A percentile compares a stretch with the other conserved stretches of the same genome.
These are phyloP conservation scores for Lipomyces kockii DNA, from an alignment of 805 yeast species.

Conservation along the genomic window DNA sequence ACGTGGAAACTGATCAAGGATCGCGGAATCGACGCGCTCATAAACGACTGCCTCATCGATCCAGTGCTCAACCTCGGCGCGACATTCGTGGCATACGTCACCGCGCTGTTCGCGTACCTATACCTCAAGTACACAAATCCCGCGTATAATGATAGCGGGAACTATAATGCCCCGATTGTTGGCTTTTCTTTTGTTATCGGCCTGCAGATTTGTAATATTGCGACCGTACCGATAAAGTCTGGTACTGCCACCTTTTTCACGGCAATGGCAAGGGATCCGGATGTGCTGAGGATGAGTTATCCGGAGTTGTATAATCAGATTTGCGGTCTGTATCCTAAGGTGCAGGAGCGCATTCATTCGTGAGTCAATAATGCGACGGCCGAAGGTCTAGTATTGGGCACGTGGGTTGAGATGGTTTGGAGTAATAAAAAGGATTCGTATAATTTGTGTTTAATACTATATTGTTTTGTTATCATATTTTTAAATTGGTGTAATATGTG, in stretches of 20 bases:
- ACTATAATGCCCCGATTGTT: slow-evolving; percentile 70
- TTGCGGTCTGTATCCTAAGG: slow-evolving; percentile 70
- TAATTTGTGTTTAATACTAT: not conserved
- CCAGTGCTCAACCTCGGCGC: slow-evolving; percentile 80
- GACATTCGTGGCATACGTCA: slow-evolving; percentile 69
- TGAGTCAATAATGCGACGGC: not conserved
- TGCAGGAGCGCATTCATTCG: slow-evolving; percentile 55
- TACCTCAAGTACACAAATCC: slow-evolving; percentile 73
- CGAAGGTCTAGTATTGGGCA: too few species aligned
- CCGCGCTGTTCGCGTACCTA: slow-evolving; percentile 64
- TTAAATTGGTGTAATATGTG: not conserved
- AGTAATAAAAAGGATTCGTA: not conserved
- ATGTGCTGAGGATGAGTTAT: slow-evolving; percentile 72
- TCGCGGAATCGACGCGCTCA: slow-evolving; percentile 82
- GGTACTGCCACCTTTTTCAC: slow-evolving; percentile 86
- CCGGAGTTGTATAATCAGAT: slow-evolving; percentile 70
- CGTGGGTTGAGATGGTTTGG: not conserved
- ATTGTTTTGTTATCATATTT: too few species aligned
- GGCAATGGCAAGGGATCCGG: slow-evolving; percentile 84
- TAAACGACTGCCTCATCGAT: slow-evolving; percentile 81
- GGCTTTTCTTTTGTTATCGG: slow-evolving; percentile 77
- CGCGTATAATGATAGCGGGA: slow-evolving; percentile 61
- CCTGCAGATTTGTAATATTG: slow-evolving; percentile 72
- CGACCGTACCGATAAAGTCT: slow-evolving; percentile 74
- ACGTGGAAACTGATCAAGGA: slow-evolving; percentile 77